phyloP scores from a whole-genome alignment of 805 yeast species.

The Komagataella ulmi region DNA sequence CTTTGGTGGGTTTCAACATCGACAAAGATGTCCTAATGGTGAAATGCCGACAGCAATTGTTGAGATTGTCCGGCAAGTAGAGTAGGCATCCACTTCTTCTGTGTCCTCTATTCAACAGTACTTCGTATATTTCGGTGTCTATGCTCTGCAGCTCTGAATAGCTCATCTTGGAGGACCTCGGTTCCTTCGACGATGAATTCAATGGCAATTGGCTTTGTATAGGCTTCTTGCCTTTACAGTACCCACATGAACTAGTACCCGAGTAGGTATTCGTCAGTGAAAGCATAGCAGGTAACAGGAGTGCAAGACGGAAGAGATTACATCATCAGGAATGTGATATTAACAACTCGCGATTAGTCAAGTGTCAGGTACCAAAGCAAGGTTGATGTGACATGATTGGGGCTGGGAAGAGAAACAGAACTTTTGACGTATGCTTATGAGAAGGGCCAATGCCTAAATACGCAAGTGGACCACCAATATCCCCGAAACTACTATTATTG shows the following conservation, averaged over 20 bases:
- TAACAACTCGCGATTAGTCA: neutral
- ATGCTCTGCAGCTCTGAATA: constrained; percentile 21
- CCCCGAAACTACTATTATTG: too few relatives aligned
- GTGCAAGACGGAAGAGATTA: neutral
- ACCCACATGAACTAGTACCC: constrained; percentile 49
- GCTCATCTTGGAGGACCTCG: neutral
- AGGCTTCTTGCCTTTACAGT: constrained; percentile 40
- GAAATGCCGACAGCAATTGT: constrained; percentile 70
- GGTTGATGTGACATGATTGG: neutral
- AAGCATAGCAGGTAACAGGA: neutral
- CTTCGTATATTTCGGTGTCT: constrained; percentile 43
- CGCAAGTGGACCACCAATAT: too few relatives aligned
- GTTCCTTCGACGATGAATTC: constrained; percentile 12
- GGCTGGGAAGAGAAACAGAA: neutral
- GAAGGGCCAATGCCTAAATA: too few relatives aligned
- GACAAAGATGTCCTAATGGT: constrained; percentile 54
- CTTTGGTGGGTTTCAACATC: constrained; percentile 40
- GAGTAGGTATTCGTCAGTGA: neutral
- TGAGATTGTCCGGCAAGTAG: constrained; percentile 51
- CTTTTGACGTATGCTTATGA: neutral
- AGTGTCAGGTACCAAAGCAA: neutral
- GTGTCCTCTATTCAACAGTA: constrained; percentile 57
- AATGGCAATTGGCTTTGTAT: constrained; percentile 20
- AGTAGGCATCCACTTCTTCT: constrained; percentile 66
- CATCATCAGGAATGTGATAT: neutral